Conservation (phyloP, 306 rosid genomes). For the Cucurbita ficifolia region DNA sequence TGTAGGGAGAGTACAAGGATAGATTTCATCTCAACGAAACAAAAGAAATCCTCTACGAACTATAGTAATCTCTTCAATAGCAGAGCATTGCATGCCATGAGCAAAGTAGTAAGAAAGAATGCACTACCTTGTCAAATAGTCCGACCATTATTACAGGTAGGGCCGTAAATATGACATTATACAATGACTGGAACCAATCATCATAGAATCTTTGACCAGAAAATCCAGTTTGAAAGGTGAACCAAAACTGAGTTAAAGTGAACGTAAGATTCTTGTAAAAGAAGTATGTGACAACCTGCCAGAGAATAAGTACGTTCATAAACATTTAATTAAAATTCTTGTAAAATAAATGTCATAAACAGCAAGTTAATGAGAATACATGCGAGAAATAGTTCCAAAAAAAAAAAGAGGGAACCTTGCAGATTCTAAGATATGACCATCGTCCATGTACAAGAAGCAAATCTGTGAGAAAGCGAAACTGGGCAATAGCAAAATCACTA, state of each 20-base stretch:
- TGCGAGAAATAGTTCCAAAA: background rate
- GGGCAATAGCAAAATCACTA: constrained; percentile 96
- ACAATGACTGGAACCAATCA: constrained; percentile 89
- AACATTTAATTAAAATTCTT: background rate
- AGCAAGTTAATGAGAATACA: background rate
- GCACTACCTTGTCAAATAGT: constrained; percentile 74
- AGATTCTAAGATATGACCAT: constrained; percentile 90
- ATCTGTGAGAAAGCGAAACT: constrained; percentile 88
- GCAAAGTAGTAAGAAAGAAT: constrained; percentile 9
- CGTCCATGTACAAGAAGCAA: constrained; percentile 98
- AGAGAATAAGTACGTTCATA: constrained; percentile 8
- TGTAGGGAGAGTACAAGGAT: background rate
- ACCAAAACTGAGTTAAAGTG: constrained; percentile 96
- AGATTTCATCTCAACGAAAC: background rate
- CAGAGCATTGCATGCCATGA: background rate
- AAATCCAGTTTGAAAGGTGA: constrained; percentile 91
- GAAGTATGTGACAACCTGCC: constrained; percentile 87
- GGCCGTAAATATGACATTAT: constrained; percentile 89
- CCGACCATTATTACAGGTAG: constrained; percentile 89
- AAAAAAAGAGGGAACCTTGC: constrained; percentile 53
- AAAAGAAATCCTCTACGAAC: background rate
- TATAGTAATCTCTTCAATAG: background rate
- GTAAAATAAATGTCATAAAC: background rate
- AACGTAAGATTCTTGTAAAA: constrained; percentile 96
- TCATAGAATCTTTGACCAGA: constrained; percentile 98